These are phyloP conservation scores for Dittrichia graveolens DNA, from an alignment of 129 eudicot species.

Conservation along the genomic window DNA sequence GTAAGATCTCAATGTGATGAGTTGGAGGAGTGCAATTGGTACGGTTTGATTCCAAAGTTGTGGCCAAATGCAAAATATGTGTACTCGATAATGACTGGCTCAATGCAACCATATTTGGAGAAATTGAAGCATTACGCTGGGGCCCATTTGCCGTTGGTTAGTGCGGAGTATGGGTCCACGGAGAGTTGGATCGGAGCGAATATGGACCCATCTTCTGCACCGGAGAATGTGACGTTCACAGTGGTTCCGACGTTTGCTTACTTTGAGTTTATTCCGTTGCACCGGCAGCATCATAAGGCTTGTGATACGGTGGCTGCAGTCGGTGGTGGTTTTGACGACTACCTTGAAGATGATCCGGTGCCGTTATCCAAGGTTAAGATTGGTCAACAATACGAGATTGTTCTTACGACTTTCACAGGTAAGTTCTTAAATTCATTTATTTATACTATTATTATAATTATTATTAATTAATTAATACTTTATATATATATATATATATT, in stretches of 20 bases:
- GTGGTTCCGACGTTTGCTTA: conserved; percentile 75
- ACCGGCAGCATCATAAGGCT: conserved; percentile 35
- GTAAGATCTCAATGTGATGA: conserved; percentile 50
- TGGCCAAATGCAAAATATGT: conserved; percentile 85
- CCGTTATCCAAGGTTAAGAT: conserved; percentile 62
- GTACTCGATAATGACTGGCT: conserved; percentile 86
- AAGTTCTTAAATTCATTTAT: background rate
- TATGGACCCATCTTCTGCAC: conserved; percentile 58
- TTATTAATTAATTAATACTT: background rate
- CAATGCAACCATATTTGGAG: conserved; percentile 72
- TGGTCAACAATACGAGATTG: conserved; percentile 83
- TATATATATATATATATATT: too few relatives aligned
- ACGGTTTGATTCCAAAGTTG: conserved; percentile 57
- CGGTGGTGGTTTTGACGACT: conserved; percentile 37
- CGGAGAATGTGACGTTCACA: conserved; percentile 67
- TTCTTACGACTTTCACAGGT: conserved; percentile 86
- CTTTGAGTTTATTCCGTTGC: conserved; percentile 85
- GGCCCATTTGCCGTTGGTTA: conserved; percentile 62
- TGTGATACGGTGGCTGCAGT: background rate
- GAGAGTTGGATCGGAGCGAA: conserved; percentile 96
- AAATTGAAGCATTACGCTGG: conserved; percentile 76
- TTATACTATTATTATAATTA: too few relatives aligned
- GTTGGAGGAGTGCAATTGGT: conserved; percentile 50
- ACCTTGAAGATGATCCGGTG: conserved; percentile 68
- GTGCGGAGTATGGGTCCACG: conserved; percentile 90